These are phyloP conservation scores for Gillenia trifoliata DNA, from an alignment of 306 rosid species.

Conservation along the genomic window DNA sequence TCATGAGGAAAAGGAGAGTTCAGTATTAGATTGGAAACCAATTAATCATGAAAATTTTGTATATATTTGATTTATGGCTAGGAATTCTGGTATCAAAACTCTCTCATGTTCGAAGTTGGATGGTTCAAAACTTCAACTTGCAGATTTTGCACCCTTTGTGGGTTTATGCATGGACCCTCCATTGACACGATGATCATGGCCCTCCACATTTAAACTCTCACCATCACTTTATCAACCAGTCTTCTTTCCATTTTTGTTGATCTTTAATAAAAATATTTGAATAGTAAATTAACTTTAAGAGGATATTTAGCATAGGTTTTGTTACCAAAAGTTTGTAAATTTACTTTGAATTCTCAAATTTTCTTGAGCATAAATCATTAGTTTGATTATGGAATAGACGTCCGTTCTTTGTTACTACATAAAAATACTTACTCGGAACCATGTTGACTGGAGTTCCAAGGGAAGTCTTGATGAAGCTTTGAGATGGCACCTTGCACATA, in stretches of 20 bases:
- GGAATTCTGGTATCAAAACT: conserved; percentile 8
- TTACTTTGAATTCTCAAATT: neutral
- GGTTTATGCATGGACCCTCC: conserved; percentile 64
- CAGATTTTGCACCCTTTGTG: conserved; percentile 62
- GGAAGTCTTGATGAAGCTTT: conserved; percentile 65
- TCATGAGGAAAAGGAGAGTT: conserved; percentile 23
- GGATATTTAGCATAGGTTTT: neutral
- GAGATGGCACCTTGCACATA: conserved; percentile 86
- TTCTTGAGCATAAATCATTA: neutral
- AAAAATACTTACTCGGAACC: conserved; percentile 74
- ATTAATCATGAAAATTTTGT: conserved; percentile 11
- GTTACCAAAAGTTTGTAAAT: neutral
- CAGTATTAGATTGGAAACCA: conserved; percentile 10
- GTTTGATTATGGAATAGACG: neutral
- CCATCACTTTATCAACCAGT: conserved; percentile 28
- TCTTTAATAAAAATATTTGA: neutral
- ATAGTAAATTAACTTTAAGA: neutral
- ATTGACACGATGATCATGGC: conserved; percentile 38
- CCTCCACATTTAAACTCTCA: conserved; percentile 56
- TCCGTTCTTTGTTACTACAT: neutral
- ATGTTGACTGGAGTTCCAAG: conserved; percentile 75
- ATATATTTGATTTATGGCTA: conserved; percentile 15
- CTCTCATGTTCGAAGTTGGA: conserved; percentile 19
- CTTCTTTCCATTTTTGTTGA: conserved; percentile 14
- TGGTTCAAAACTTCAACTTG: conserved; percentile 39